Evolutionary conservation across 768 basidiomycete genomes (phyloP), one percentile per base, ranked within the genome.

Genomic region (Crepidotus variabilis): DNA sequence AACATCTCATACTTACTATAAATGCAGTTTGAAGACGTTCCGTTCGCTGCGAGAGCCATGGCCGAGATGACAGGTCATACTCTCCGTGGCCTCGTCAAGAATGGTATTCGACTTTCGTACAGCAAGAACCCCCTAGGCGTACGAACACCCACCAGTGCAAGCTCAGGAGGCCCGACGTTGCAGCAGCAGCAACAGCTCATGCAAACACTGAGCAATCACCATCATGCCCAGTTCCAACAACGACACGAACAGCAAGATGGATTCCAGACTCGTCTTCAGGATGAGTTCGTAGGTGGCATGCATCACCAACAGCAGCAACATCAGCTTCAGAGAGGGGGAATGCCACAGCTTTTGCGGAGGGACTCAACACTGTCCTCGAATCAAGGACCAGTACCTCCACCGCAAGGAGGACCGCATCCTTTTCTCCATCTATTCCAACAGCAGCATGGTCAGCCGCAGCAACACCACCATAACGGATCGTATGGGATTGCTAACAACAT

Each of bases 81-180:
- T n/a, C 78, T 99, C 43, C 84, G 86, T 57, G 95, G 96, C 7
- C 75, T 95, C 23, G 90, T 99, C 68, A 98, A 97, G 74, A 92
- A 93, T 58, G 90, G 88, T 43, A 98, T 99, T 58, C 87, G 97
- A 39, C 74, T 99, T 54, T 97, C 94, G 6, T 99, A 96, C 72
- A 96, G 94, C 74, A 98, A 97, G 82, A 97, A 98, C 69, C 94
- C 95, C 6, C 80, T 98, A n/a, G 95, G 95, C 47, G 89, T 92
- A 51, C 87, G 90, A 49, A 90, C 89, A 7, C 87, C 90, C 10
- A 89, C 86, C 13, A 86, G 83, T 63, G 78, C 79, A 20, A 71
- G 71, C 22, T 72, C 71, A 20, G 66, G 64, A 35, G 75, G 75
- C 18, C 64, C 72, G 28, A 65, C 72, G 7, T 57, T 78, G 57